Percentiles rank a stretch among this genome's conserved stretches.
Conservation (phyloP, 306 rosid genomes). For the Pyrus betulifolia region DNA sequence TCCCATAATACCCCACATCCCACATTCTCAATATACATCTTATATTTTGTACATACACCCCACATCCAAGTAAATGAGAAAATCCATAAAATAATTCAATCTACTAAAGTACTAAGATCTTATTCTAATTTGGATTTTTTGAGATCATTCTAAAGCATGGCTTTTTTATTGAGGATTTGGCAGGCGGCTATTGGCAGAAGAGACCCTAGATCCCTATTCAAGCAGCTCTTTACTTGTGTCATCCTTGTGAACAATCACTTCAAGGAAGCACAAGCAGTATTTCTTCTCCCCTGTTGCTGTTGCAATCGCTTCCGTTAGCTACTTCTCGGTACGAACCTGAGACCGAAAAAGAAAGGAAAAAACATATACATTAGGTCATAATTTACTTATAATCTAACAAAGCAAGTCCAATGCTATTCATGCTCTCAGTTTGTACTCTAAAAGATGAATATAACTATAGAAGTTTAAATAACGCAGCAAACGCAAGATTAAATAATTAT, state of each 20-base stretch:
- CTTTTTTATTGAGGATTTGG: constrained; percentile 31
- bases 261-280: constrained; percentile 39
- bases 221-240: constrained; percentile 44
- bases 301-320: constrained; percentile 26
- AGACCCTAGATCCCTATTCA: constrained; percentile 45
- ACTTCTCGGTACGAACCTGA: constrained; percentile 25
- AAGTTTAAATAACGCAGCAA: too few relatives aligned
- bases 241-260: constrained; percentile 39
- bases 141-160: background rate
- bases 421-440: background rate
- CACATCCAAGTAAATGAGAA: too few relatives aligned
- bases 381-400: background rate
- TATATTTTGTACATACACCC: too few relatives aligned
- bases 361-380: background rate
- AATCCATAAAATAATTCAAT: too few relatives aligned
- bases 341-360: background rate
- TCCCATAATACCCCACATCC: too few relatives aligned
- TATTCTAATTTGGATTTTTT: background rate
- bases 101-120: too few relatives aligned
- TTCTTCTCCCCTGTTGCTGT: constrained; percentile 24
- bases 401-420: background rate
- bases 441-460: too few relatives aligned
- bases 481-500: too few relatives aligned
- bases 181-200: constrained; percentile 29
- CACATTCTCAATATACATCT: too few relatives aligned